Evolutionary conservation across 306 rosid genomes (phyloP).

Genomic region (Sphenostylis stenocarpa): DNA sequence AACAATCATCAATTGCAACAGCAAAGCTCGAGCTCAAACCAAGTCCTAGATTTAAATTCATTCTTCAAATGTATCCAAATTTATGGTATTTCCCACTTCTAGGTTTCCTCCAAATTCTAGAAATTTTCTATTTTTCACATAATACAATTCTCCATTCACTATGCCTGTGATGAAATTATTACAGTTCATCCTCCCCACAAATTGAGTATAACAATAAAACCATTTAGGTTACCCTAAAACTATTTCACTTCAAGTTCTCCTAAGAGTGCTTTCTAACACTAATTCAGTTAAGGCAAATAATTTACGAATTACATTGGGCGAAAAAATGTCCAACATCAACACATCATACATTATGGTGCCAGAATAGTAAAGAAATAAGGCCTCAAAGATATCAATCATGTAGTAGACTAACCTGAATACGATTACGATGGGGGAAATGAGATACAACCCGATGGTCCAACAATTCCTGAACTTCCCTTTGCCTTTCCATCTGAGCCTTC

Average conservation of each 20-base stretch:
- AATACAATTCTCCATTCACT: conserved; percentile 10
- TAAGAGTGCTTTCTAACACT: background rate
- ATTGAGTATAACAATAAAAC: background rate
- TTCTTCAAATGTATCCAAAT: background rate
- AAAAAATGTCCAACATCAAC: background rate
- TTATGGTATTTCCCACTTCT: background rate
- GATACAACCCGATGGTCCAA: conserved; percentile 72
- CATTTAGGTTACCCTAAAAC: background rate
- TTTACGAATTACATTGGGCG: conserved; percentile 23
- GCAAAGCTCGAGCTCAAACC: conserved; percentile 25
- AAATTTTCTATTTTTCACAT: background rate
- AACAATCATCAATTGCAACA: conserved; percentile 32
- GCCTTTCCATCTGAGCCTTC: conserved; percentile 80
- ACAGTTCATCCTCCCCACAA: background rate
- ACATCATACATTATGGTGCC: background rate
- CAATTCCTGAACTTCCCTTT: conserved; percentile 70
- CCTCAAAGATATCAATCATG: background rate
- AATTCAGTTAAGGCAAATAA: conserved; percentile 8
- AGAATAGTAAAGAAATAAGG: background rate
- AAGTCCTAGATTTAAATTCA: conserved; percentile 10
- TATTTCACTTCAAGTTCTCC: background rate
- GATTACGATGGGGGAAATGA: conserved; percentile 89
- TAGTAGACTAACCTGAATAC: conserved; percentile 77
- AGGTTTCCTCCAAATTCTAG: conserved; percentile 11
- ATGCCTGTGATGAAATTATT: background rate